Evolutionary conservation across 352 stramenopile genomes (phyloP), one percentile per base, ranked within the genome.

Genomic region (Pythium angustatum): DNA sequence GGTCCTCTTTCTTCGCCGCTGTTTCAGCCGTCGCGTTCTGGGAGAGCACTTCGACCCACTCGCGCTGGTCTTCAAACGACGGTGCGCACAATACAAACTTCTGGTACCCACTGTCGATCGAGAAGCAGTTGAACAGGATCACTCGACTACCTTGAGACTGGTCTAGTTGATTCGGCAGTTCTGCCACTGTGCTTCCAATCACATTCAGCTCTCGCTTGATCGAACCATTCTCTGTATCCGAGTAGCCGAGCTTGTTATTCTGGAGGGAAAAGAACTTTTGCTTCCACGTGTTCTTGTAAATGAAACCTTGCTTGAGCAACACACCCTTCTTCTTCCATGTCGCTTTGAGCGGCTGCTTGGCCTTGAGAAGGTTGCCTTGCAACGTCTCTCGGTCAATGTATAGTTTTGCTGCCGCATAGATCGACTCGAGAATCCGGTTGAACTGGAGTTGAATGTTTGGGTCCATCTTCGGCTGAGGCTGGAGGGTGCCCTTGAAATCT

Each of bases 221-320:
- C 22, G 85, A 72, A 1, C 87, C 87, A 41, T 88, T 81, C 54
- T 96, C 87, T 2, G 74, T 78, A 64, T 96, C 87, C 0, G 77
- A 66, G 54, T 96, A 96, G 5, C 81, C 85, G 11, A 96, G 58
- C 47, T 94, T 93, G 76, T 94, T 94, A 63, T 96, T 94, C 62
- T 92, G 83, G 15, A 96, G 60, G 15, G 83, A 94, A 24, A 96
- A 92, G 66, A 80, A 93, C 47, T 92, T 94, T 47, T 79, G 77
- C 68, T 93, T 92, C 87, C 87, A 96, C 55, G 87, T 91, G 71
- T 92, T 94, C 68, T 94, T 94, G 79, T 96, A 94, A 55, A 96
- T 90, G 63, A 94, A 94, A 10, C 85, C 85, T 59, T 96, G 87
- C 66, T 96, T 96, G 8, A 96, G 68, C 24, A 96, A 69, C 66